phyloP scores from a whole-genome alignment of 2,329 filamentous ascomycete species.

The Diplodia corticola region DNA sequence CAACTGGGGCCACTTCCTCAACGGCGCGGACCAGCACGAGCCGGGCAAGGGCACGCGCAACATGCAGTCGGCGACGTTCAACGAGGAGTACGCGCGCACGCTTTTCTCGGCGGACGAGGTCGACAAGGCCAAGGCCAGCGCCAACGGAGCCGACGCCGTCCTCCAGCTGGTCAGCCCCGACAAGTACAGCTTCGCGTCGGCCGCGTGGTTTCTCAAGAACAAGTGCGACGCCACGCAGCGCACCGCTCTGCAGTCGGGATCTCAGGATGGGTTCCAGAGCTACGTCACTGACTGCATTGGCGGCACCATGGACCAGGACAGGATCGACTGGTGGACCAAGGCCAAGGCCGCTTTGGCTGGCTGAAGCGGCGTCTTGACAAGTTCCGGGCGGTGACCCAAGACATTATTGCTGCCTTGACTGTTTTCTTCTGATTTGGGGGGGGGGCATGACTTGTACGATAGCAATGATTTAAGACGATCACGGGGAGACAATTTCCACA shows the following conservation, averaged over 20 bases:
- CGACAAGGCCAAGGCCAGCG: slow-evolving; percentile 34
- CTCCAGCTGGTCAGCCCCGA: slow-evolving; percentile 54
- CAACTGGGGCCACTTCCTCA: slow-evolving; percentile 65
- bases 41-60: slow-evolving; percentile 72
- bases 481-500: neutral
- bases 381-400: neutral
- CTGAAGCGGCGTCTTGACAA: neutral
- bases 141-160: slow-evolving; percentile 45
- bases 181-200: slow-evolving; percentile 58
- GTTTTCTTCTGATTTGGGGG: neutral
- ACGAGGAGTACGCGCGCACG: slow-evolving; percentile 56
- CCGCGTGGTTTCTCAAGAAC: slow-evolving; percentile 61
- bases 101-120: slow-evolving; percentile 40
- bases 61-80: slow-evolving; percentile 62
- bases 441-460: neutral
- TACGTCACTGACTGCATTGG: slow-evolving; percentile 47
- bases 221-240: slow-evolving; percentile 53
- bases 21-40: slow-evolving; percentile 30
- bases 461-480: neutral
- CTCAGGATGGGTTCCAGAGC: slow-evolving; percentile 51
- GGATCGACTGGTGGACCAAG: slow-evolving; percentile 20
- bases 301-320: slow-evolving; percentile 13
- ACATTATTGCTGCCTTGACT: neutral
- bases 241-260: slow-evolving; percentile 48
- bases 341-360: slow-evolving; percentile 13